A percentile compares a stretch with the other conserved stretches of the same genome.
Evolutionary conservation across 2,329 filamentous ascomycete species (phyloP).

Genomic region (Simplicillium sp.): DNA sequence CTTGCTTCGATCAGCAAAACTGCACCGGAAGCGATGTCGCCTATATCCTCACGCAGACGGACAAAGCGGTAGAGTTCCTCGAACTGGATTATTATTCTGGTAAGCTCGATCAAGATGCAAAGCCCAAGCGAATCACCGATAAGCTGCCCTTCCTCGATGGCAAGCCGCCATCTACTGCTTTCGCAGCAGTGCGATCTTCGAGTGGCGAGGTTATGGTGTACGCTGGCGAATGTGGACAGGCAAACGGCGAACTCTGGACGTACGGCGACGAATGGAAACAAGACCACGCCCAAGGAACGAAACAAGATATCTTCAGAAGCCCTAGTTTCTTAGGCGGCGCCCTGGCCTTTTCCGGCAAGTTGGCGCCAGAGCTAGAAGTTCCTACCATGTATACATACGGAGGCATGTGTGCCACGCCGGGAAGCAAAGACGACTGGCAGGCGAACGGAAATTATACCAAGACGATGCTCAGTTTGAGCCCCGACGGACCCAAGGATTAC

Average conservation of each 20-base stretch:
- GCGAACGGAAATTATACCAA: slow-evolving; percentile 69
- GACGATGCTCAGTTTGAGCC: slow-evolving; percentile 59
- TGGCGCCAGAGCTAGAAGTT: slow-evolving; percentile 40
- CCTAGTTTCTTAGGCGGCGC: slow-evolving; percentile 45
- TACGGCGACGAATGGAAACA: slow-evolving; percentile 30
- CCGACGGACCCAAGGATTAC: slow-evolving; percentile 26
- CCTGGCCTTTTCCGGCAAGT: slow-evolving; percentile 58
- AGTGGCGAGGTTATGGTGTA: slow-evolving; percentile 66
- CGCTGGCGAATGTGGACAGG: slow-evolving; percentile 58
- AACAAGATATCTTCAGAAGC: slow-evolving; percentile 14
- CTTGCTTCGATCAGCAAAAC: slow-evolving; percentile 30
- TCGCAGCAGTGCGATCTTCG: slow-evolving; percentile 56
- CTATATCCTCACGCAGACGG: slow-evolving; percentile 59
- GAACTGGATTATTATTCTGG: slow-evolving; percentile 58
- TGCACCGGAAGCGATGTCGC: slow-evolving; percentile 36
- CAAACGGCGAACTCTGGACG: slow-evolving; percentile 54
- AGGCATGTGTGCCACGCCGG: slow-evolving; percentile 67
- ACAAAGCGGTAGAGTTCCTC: slow-evolving; percentile 41
- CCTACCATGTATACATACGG: slow-evolving; percentile 68
- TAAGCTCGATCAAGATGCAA: slow-evolving; percentile 37
- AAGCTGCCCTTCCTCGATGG: slow-evolving; percentile 53
- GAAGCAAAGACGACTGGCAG: slow-evolving; percentile 49
- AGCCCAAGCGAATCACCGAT: slow-evolving; percentile 40
- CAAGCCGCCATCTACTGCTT: slow-evolving; percentile 41
- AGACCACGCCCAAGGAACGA: slow-evolving; percentile 14